These are phyloP conservation scores for Aspergillus persii DNA, from an alignment of 2,329 filamentous ascomycete species.

Conservation along the genomic window DNA sequence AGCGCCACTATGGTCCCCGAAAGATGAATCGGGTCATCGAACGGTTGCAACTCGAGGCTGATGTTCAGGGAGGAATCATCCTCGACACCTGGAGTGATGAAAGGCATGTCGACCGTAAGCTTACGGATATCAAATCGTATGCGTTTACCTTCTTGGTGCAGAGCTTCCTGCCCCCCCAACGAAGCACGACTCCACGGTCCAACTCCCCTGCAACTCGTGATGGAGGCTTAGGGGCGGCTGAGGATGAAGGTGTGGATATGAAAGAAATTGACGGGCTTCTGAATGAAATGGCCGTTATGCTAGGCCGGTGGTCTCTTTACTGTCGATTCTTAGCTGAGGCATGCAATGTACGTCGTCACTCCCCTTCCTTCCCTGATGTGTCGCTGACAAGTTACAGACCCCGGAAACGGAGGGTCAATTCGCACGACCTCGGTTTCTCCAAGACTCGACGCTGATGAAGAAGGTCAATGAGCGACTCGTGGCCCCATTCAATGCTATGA, in stretches of 20 bases:
- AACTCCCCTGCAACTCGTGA: slow-evolving; percentile 70
- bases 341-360: slow-evolving; percentile 63
- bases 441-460: slow-evolving; percentile 73
- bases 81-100: slow-evolving; percentile 96
- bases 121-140: slow-evolving; percentile 96
- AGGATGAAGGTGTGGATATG: slow-evolving; percentile 94
- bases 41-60: slow-evolving; percentile 86
- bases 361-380: slow-evolving; percentile 4
- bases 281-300: slow-evolving; percentile 86
- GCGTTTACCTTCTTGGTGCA: slow-evolving; percentile 96
- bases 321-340: slow-evolving; percentile 84
- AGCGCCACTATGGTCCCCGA: slow-evolving; percentile 86
- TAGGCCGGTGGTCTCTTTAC: slow-evolving; percentile 90
- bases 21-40: slow-evolving; percentile 96
- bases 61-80: slow-evolving; percentile 93
- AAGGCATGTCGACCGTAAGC: slow-evolving; percentile 73
- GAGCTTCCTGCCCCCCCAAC: slow-evolving; percentile 77
- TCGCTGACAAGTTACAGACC: slow-evolving; percentile 24
- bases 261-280: slow-evolving; percentile 88
- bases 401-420: slow-evolving; percentile 56
- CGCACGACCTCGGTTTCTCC: slow-evolving; percentile 69
- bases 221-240: slow-evolving; percentile 55
- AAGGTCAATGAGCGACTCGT: slow-evolving; percentile 75
- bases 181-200: slow-evolving; percentile 65
- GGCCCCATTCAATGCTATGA: slow-evolving; percentile 84